Percentiles rank a stretch among this genome's conserved stretches.
phyloP scores from a whole-genome alignment of 805 yeast species.

The Barnettozyma botsteinii region DNA sequence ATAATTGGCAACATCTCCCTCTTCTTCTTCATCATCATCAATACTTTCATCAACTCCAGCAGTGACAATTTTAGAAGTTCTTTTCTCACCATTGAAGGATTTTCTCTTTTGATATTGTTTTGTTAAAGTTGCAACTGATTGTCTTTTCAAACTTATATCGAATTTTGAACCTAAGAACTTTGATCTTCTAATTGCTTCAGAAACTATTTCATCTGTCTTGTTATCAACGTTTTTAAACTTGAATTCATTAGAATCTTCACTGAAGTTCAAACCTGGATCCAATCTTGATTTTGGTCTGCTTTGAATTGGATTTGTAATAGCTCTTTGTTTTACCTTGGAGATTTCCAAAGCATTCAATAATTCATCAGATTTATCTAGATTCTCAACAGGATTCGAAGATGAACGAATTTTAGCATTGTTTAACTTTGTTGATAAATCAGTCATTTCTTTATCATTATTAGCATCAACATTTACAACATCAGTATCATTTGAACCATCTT shows the following conservation, averaged over 20 bases:
- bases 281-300: constrained; percentile 39
- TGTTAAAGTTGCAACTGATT: constrained; percentile 13
- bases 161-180: constrained; percentile 37
- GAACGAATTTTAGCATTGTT: constrained; percentile 28
- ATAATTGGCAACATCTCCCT: constrained; percentile 4
- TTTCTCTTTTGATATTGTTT: constrained; percentile 11
- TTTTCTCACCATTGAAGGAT: constrained; percentile 11
- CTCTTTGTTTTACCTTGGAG: constrained; percentile 30
- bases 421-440: constrained; percentile 9
- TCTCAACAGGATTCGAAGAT: constrained; percentile 31
- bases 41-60: constrained; percentile 20
- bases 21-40: neutral
- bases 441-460: neutral
- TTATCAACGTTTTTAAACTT: constrained; percentile 18
- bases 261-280: constrained; percentile 36
- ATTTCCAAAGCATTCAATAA: constrained; percentile 24
- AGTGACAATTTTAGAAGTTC: constrained; percentile 21
- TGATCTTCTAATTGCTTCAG: constrained; percentile 40
- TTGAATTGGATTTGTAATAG: constrained; percentile 31
- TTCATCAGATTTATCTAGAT: constrained; percentile 12
- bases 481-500: constrained; percentile 11
- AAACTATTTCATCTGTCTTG: constrained; percentile 26
- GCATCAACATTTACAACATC: constrained; percentile 7
- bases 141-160: constrained; percentile 30
- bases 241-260: constrained; percentile 13